Percentiles rank a stretch among this genome's conserved stretches.
phyloP scores from a whole-genome alignment of 768 basidiomycete genomes.

The Lentinus tigrinus region DNA sequence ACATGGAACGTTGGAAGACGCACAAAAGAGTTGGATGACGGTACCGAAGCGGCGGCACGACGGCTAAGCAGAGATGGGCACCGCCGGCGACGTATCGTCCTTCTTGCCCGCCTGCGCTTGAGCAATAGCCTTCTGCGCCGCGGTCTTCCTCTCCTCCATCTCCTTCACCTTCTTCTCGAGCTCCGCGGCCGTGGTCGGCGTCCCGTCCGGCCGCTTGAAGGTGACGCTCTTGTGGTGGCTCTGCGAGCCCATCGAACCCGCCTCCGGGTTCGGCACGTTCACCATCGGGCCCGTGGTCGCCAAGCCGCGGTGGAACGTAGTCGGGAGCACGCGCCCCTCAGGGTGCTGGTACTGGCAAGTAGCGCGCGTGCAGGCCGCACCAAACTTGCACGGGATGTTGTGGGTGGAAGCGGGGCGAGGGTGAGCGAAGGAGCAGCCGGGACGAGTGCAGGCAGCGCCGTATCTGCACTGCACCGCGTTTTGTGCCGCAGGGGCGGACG shows the following conservation, averaged over 20 bases:
- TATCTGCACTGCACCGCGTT: conserved; percentile 57
- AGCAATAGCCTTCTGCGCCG: conserved; percentile 64
- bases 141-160: conserved; percentile 61
- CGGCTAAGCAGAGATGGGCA: conserved; percentile 36
- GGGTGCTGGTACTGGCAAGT: conserved; percentile 89
- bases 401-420: conserved; percentile 41
- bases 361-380: conserved; percentile 79
- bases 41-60: no score
- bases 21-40: no score
- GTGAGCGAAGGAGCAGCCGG: conserved; percentile 68
- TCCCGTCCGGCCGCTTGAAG: conserved; percentile 51
- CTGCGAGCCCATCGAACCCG: conserved; percentile 61
- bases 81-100: conserved; percentile 48
- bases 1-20: no score
- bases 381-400: conserved; percentile 71
- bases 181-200: conserved; percentile 29
- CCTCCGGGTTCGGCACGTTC: conserved; percentile 58
- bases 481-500: conserved; percentile 24
- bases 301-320: conserved; percentile 78
- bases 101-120: conserved; percentile 67
- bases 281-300: conserved; percentile 59
- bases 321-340: conserved; percentile 76
- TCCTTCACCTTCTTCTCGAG: conserved; percentile 57
- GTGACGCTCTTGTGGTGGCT: conserved; percentile 71
- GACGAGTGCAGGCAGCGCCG: conserved; percentile 68